Evolutionary conservation across 257 asterid genomes (phyloP).

Genomic region (Ehretia macrophylla): DNA sequence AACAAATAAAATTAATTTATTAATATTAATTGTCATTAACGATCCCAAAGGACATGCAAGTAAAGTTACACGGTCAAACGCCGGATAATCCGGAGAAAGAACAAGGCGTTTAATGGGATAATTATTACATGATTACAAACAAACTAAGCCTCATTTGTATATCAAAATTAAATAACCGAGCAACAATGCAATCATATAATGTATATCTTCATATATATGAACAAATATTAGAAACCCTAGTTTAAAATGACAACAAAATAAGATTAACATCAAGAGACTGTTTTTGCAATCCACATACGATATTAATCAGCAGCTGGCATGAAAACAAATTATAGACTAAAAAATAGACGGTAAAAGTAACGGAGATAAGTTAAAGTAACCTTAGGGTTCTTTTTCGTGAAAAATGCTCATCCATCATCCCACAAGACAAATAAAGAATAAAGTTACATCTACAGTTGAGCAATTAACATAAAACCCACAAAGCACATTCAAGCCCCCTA

Average conservation of each 20-base stretch:
- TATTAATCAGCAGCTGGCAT: background rate
- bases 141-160: background rate
- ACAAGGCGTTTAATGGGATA: background rate
- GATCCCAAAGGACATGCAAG: background rate
- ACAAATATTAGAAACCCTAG: constrained; percentile 41
- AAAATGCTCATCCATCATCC: constrained; percentile 5
- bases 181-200: background rate
- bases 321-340: constrained; percentile 9
- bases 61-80: background rate
- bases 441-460: background rate
- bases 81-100: background rate
- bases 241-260: constrained; percentile 17
- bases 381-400: constrained; percentile 44
- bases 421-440: constrained; percentile 12
- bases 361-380: constrained; percentile 11
- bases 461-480: constrained; percentile 15
- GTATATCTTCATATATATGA: no score
- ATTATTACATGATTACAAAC: background rate
- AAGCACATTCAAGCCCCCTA: constrained; percentile 5
- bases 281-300: constrained; percentile 15
- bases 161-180: background rate
- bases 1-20: background rate
- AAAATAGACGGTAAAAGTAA: constrained; percentile 7
- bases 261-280: constrained; percentile 11
- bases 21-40: background rate